Base-by-base conservation (phyloP, 2,329 filamentous ascomycete genomes). In the Claviceps africana region DNA sequence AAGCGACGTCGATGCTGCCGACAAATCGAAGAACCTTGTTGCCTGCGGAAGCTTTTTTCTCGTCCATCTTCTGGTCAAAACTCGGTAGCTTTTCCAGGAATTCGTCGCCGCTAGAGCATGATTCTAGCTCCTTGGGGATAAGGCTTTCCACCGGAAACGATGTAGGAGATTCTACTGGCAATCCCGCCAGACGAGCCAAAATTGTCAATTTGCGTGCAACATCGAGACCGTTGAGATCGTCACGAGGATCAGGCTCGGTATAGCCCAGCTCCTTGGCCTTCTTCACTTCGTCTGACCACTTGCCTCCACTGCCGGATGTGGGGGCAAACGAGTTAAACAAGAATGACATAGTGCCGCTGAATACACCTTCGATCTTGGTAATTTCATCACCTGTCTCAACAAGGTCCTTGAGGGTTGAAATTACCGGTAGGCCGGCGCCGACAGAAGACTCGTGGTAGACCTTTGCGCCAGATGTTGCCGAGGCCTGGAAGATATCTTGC, bases 201-300 rank as follows among this genome's bases (percentile, higher is more conserved):
- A 98, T 98, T 19, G 91, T 97, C 60, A 97, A 75, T 70, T 98
- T 98, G 42, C 93, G 77, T n/a, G 93, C 93, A 50, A 98, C 88
- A 61, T 94, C 88, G 59, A 93, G 75, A 3, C 88, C 88, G 64
- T 94, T 94, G 54, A 94, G 73, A 61, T 94, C 88, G 62, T 94
- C 88, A 57, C 88, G 76, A 43, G 88, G 87, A 62, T 94, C 88
- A 1, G 88, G 88, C 70, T 94, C 88, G 1, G 88, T 94, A 72
- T 94, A 98, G 22, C 93, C 93, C 47, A 95, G 76, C 55, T 89
- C 82, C 74, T 96, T 95, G 52, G 93, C 93, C 69, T 91, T 89
- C 64, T 81, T 83, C 35, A 98, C 93, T 65, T 95, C 90, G 48
- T 85, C 85, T 44, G 88, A 93, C 85, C 94, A 98, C 63, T 84